Base-by-base conservation (phyloP, 2,329 filamentous ascomycete species). In the Calonectria pseudoturangicola region DNA sequence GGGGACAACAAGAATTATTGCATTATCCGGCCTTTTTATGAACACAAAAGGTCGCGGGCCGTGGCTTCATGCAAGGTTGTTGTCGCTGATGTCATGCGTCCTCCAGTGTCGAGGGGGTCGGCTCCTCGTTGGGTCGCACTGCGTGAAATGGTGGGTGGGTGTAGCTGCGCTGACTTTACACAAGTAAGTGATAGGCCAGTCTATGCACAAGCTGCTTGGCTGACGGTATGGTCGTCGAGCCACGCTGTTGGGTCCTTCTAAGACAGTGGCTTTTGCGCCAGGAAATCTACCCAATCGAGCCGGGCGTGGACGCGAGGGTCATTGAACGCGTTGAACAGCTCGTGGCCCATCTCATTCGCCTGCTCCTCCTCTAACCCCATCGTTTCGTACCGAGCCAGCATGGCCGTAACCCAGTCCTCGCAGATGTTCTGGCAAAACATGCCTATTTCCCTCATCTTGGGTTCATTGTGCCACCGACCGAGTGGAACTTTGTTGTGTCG, bases 381-480 rank as follows among this genome's bases (percentile, higher is more conserved):
- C 2, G 77, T 75, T 5, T 79, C 80, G n/a, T 79, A 78, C n/a
- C 82, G 82, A 18, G 77, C 74, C 45, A 86, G 71, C 45, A 85
- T 78, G n/a, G 82, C 81, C 8, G 75, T 73, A 10, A 82, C 76
- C 78, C 84, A 83, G 39, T 84, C 83, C 60, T 85, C 80, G 28
- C 80, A 75, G 30, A 85, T 78, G 21, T 79, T 79, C 58, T 85
- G 82, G 33, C 80, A 77, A 66, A 85, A 85, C 25, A 85, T 79
- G 39, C 84, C 84, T 65, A 85, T 82, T 66, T 85, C 84, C 28
- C 84, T 77, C 76, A 80, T 78, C 28, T 79, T 80, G 12, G 77
- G 66, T 43, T 84, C 81, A n/a, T 75, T 77, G 6, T 83, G 82
- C 84, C 84, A 86, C n/a, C 83, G 80, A 1, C 84, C 85, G 16